Conservation (phyloP, 164 flowering plant species). For the Kalanchoe fedtschenkoi region DNA sequence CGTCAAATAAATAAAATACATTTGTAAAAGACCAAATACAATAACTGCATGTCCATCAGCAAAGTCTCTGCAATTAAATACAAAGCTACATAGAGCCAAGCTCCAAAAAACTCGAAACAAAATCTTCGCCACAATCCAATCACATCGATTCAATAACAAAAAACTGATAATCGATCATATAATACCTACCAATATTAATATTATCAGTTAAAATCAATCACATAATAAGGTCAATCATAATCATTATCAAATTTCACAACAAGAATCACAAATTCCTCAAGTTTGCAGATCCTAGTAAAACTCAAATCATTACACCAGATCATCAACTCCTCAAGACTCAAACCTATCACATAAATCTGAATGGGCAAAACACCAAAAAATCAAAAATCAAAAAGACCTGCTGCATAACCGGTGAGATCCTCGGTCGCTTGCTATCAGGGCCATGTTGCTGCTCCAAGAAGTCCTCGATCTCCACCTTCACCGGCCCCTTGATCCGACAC, state of each 20-base stretch:
- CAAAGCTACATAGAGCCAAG: no score
- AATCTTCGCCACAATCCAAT: not conserved
- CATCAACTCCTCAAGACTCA: not conserved
- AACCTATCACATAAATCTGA: not conserved
- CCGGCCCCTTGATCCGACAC: conserved; percentile 26
- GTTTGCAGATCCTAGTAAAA: not conserved
- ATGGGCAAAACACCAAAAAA: not conserved
- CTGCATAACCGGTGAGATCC: conserved; percentile 15
- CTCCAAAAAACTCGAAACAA: not conserved
- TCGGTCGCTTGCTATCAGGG: conserved; percentile 38
- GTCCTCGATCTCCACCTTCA: conserved; percentile 54
- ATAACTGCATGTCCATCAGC: no score
- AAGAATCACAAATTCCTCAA: not conserved
- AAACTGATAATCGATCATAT: no score
- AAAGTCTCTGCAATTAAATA: no score
- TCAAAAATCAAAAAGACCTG: conserved; percentile 27
- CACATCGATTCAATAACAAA: not conserved
- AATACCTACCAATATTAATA: no score
- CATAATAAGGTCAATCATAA: not conserved
- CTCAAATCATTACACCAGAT: not conserved
- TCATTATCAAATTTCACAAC: not conserved
- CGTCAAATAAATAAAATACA: not conserved
- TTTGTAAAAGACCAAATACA: no score
- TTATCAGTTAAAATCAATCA: not conserved
- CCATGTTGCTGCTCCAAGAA: conserved; percentile 40